Conservation (phyloP, 2,329 filamentous ascomycete species). For the Aspergillus hiratsukae region DNA sequence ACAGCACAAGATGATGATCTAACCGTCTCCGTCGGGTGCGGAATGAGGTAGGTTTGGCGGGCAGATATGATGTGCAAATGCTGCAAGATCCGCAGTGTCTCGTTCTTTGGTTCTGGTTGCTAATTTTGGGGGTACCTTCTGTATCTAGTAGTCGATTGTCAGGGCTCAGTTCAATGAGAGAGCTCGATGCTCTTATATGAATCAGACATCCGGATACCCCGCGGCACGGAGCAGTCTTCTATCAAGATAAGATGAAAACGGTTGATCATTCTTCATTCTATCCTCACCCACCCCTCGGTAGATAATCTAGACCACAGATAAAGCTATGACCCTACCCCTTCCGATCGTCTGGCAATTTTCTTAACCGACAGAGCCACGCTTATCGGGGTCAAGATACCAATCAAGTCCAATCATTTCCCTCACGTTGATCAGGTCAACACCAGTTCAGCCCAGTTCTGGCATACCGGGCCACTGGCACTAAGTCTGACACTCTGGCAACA, state of each 20-base stretch:
- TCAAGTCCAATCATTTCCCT: constrained; percentile 9
- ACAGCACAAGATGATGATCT: constrained; percentile 2
- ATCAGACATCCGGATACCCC: background rate
- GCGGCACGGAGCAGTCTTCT: background rate
- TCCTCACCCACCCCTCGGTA: no score
- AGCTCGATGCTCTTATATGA: background rate
- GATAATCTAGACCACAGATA: background rate
- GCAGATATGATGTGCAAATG: background rate
- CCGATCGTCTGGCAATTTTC: constrained; percentile 6
- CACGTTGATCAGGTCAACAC: constrained; percentile 1
- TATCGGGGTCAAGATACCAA: constrained; percentile 8
- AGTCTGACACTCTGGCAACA: background rate
- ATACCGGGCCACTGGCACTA: background rate
- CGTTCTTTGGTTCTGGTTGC: constrained; percentile 1
- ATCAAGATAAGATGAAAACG: background rate
- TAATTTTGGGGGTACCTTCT: constrained; percentile 1
- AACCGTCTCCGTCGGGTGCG: background rate
- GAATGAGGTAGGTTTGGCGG: constrained; percentile 1
- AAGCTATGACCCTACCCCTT: background rate
- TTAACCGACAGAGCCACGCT: constrained; percentile 19
- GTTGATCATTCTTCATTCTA: background rate
- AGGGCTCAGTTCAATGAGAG: background rate
- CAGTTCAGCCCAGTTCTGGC: background rate
- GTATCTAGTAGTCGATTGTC: background rate
- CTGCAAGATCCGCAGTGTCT: background rate